A percentile compares a stretch with the other conserved stretches of the same genome.
These are phyloP conservation scores for Lachnellula arida DNA, from an alignment of 2,329 filamentous ascomycete species.

Conservation along the genomic window DNA sequence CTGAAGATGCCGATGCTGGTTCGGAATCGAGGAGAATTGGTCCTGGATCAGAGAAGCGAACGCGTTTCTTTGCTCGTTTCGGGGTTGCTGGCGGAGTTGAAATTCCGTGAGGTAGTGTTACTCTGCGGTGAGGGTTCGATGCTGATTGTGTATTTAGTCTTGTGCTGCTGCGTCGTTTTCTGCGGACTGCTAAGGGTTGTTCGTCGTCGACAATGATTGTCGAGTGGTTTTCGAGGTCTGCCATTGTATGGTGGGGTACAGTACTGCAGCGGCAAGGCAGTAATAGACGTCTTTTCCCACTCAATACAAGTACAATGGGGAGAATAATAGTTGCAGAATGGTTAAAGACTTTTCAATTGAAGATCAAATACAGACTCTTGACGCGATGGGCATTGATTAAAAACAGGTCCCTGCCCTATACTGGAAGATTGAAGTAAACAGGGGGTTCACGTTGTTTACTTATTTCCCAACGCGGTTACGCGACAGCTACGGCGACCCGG, in stretches of 20 bases:
- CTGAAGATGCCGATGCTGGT: constrained; percentile 37
- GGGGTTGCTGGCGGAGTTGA: constrained; percentile 28
- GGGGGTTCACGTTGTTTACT: constrained; percentile 40
- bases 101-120: constrained; percentile 16
- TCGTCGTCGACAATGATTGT: constrained; percentile 37
- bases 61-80: constrained; percentile 40
- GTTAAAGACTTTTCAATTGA: not conserved
- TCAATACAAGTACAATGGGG: not conserved
- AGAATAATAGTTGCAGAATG: not conserved
- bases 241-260: constrained; percentile 16
- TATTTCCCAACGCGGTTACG: constrained; percentile 40
- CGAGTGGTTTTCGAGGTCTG: constrained; percentile 14
- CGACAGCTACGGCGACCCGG: constrained; percentile 14
- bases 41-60: constrained; percentile 57
- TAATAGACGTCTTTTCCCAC: not conserved
- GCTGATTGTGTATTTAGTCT: constrained; percentile 14
- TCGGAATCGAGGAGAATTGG: constrained; percentile 30
- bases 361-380: not conserved
- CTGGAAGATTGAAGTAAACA: constrained; percentile 8
- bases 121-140: constrained; percentile 2
- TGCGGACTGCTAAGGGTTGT: constrained; percentile 52
- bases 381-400: not conserved
- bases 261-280: not conserved
- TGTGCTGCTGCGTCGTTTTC: constrained; percentile 43
- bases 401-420: not conserved